Evolutionary conservation across 495 filamentous ascomycete genomes (phyloP).

Genomic region (Elasticomyces elasticus): DNA sequence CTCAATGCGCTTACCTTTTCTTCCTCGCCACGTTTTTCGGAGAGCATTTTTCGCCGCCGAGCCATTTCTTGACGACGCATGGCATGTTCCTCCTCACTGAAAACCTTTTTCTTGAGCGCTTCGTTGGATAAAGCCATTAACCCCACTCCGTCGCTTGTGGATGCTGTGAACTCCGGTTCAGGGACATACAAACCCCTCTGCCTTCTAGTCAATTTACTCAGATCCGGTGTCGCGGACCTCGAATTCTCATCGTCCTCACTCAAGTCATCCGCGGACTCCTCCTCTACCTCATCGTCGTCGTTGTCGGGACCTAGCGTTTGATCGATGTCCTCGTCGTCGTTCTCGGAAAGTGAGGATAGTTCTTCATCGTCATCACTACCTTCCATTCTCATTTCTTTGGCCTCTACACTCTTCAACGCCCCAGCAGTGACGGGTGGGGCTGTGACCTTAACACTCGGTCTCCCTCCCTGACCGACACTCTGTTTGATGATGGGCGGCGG

Average conservation of each 20-base stretch:
- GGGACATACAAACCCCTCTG: constrained; percentile 63
- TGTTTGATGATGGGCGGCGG: constrained; percentile 33
- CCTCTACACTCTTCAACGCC: constrained; percentile 45
- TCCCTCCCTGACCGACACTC: constrained; percentile 26
- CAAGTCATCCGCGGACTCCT: constrained; percentile 39
- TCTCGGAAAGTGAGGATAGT: constrained; percentile 35
- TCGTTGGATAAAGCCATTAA: constrained; percentile 85
- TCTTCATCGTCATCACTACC: constrained; percentile 41
- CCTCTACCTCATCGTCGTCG: constrained; percentile 43
- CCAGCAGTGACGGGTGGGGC: constrained; percentile 32
- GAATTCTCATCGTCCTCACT: constrained; percentile 52
- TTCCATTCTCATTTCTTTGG: constrained; percentile 55
- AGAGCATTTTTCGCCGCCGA: constrained; percentile 85
- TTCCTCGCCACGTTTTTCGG: constrained; percentile 95
- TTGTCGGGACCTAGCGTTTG: no score
- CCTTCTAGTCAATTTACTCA: constrained; percentile 78
- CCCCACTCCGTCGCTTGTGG: constrained; percentile 44
- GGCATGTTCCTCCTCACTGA: constrained; percentile 88
- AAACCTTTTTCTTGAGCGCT: constrained; percentile 82
- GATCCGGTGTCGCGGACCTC: constrained; percentile 65
- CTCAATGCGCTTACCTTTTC: constrained; percentile 61
- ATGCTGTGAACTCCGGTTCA: constrained; percentile 72
- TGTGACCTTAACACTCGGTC: constrained; percentile 33
- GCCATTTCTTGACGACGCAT: constrained; percentile 97
- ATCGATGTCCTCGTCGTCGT: constrained; percentile 46